These are phyloP conservation scores for Huntiella decipiens DNA, from an alignment of 2,329 filamentous ascomycete genomes.

Conservation along the genomic window DNA sequence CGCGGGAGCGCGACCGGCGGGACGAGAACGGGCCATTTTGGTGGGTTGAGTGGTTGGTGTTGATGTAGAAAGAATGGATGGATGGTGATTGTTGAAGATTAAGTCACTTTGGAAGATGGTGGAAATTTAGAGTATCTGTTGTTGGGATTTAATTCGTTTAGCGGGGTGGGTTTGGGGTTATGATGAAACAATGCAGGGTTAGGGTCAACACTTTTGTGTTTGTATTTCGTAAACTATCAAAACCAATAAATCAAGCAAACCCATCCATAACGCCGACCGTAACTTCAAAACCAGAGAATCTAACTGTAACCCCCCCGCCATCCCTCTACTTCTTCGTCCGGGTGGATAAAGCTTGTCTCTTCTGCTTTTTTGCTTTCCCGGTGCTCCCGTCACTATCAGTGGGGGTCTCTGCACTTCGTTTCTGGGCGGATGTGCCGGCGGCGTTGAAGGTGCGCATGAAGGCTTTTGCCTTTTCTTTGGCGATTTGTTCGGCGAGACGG, in stretches of 20 bases:
- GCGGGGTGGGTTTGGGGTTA: background rate
- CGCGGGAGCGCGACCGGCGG: constrained; percentile 41
- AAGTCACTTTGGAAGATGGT: background rate
- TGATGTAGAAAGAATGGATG: constrained; percentile 11
- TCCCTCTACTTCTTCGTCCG: constrained; percentile 1
- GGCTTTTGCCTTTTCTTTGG: constrained; percentile 35
- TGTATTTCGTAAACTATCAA: background rate
- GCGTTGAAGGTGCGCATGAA: constrained; percentile 24
- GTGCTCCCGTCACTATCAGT: background rate
- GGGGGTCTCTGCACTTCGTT: no score
- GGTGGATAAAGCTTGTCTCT: constrained; percentile 5
- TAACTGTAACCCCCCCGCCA: background rate
- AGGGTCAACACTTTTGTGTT: background rate
- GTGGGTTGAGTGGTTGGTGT: constrained; percentile 9
- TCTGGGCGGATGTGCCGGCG: background rate
- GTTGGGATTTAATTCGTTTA: background rate
- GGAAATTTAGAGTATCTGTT: background rate
- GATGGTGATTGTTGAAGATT: background rate
- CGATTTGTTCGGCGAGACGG: constrained; percentile 35
- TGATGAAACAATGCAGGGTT: background rate
- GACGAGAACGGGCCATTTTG: constrained; percentile 63
- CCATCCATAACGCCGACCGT: background rate
- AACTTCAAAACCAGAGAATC: background rate
- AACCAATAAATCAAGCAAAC: background rate
- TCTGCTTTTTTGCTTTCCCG: constrained; percentile 6